A percentile compares a stretch with the other conserved stretches of the same genome.
Conservation (phyloP, 768 basidiomycete genomes). For the Serendipita indica region DNA sequence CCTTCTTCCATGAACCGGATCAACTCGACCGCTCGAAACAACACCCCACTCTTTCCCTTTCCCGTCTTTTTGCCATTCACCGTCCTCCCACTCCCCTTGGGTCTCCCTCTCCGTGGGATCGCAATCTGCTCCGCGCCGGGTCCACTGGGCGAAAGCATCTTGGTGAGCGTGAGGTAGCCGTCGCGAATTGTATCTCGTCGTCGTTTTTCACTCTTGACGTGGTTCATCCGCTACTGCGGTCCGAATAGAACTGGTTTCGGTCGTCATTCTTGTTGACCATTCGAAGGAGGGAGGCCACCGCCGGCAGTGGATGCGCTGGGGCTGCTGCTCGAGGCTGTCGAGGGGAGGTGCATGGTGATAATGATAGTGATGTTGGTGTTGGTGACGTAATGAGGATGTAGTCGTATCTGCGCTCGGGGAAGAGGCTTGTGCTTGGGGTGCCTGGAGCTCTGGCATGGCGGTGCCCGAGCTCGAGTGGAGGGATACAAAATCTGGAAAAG, state of each 20-base stretch:
- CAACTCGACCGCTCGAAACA: conserved; percentile 78
- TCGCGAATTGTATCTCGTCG: conserved; percentile 83
- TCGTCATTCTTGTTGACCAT: too few species aligned
- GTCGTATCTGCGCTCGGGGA: too few species aligned
- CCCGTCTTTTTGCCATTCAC: conserved; percentile 40
- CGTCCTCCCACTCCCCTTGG: conserved; percentile 51
- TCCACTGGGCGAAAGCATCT: conserved; percentile 67
- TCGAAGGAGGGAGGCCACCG: too few species aligned
- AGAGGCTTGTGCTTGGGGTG: too few species aligned
- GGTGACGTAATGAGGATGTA: too few species aligned
- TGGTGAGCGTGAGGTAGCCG: conserved; percentile 74
- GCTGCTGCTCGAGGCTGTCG: too few species aligned
- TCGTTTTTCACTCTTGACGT: conserved; percentile 91
- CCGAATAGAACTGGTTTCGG: conserved; percentile 58
- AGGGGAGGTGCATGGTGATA: too few species aligned
- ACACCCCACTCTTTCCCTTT: conserved; percentile 80
- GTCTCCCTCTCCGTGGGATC: conserved; percentile 63
- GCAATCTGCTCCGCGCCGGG: conserved; percentile 25
- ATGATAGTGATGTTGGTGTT: too few species aligned
- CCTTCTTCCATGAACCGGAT: conserved; percentile 78
- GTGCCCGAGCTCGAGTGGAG: too few species aligned
- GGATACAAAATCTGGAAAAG: too few species aligned
- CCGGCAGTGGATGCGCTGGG: too few species aligned
- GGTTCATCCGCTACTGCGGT: conserved; percentile 78
- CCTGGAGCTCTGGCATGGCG: too few species aligned